Percentiles rank a stretch among this genome's conserved stretches.
Conservation (phyloP, 1,284 basidiomycete species). For the Microstroma glucosiphilum region DNA sequence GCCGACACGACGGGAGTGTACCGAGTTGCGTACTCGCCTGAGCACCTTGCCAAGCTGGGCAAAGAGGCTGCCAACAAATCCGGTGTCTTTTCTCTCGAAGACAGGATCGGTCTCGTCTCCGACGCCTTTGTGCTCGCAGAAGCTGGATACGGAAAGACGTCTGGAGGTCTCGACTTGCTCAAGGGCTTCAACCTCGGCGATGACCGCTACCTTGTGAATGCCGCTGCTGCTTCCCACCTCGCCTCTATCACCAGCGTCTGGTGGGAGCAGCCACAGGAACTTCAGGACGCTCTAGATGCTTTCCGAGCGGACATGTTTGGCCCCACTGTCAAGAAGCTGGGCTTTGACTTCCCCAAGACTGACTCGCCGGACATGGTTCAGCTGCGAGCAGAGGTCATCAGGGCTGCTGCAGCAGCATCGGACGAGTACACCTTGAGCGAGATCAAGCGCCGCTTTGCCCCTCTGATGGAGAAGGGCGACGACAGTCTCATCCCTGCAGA, state of each 20-base stretch:
- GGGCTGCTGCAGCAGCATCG: slow-evolving; percentile 58
- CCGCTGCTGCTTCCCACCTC: slow-evolving; percentile 26
- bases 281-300: slow-evolving; percentile 52
- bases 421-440: slow-evolving; percentile 54
- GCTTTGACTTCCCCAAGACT: slow-evolving; percentile 66
- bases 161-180: slow-evolving; percentile 68
- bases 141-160: slow-evolving; percentile 70
- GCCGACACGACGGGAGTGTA: slow-evolving; percentile 82
- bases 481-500: slow-evolving; percentile 67
- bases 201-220: slow-evolving; percentile 39
- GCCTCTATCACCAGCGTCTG: slow-evolving; percentile 58
- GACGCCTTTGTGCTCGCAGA: slow-evolving; percentile 74
- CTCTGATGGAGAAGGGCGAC: slow-evolving; percentile 68
- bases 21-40: slow-evolving; percentile 79
- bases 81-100: slow-evolving; percentile 69
- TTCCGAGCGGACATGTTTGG: slow-evolving; percentile 60
- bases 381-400: slow-evolving; percentile 70
- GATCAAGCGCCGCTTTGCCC: slow-evolving; percentile 67
- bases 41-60: slow-evolving; percentile 72
- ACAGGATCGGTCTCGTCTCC: slow-evolving; percentile 77
- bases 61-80: slow-evolving; percentile 65
- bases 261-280: slow-evolving; percentile 71
- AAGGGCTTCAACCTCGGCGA: slow-evolving; percentile 57
- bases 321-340: slow-evolving; percentile 71
- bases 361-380: slow-evolving; percentile 70